Evolutionary conservation across 148 eudicot species (phyloP), one percentile per base, ranked within the genome.

Genomic region (Vaccinium vitisidaea): DNA sequence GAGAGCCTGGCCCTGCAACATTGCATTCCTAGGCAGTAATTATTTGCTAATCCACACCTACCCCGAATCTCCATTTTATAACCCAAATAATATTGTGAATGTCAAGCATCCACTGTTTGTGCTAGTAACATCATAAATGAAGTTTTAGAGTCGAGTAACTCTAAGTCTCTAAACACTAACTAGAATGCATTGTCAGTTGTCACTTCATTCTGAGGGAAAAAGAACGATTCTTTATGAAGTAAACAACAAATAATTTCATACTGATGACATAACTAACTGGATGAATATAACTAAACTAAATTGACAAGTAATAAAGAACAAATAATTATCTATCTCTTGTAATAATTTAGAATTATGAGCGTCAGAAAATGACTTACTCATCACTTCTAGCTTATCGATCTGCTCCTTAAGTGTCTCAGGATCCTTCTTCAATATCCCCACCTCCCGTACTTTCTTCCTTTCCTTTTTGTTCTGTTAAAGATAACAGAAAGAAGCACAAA

Each of bases 381-480:
- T 93, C 85, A 87, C 81, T 89, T 96, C 99, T 88, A 96, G 86
- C 88, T 93, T 96, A 50, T 94, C 91, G 19, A 96, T 96, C 90
- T 96, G 99, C 46, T 94, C 99, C 90, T 86, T 94, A 71, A 94
- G 92, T 56, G 94, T 88, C 59, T 96, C 99, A 39, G 98, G 99
- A 86, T 96, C 99, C 91, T 96, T 96, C 92, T 96, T 96, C 92
- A 96, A 87, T 63, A 96, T 92, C 52, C 99, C 99, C 82, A 96
- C 99, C 89, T 96, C 99, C 88, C 99, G 90, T 70, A 96, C 98
- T 89, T 96, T 96, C 88, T 96, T 94, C 90, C 99, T 88, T 87
- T 96, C 99, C 85, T 96, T 96, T 88, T 96, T 96, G 92, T 96
- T 96, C 98, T 96, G 98, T 80, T 83, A 84, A 84, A 84, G 23